Percentiles rank a stretch among this genome's conserved stretches.
These are phyloP conservation scores for Colletotrichum noveboracense DNA, from an alignment of 2,329 filamentous ascomycete genomes.

Conservation along the genomic window DNA sequence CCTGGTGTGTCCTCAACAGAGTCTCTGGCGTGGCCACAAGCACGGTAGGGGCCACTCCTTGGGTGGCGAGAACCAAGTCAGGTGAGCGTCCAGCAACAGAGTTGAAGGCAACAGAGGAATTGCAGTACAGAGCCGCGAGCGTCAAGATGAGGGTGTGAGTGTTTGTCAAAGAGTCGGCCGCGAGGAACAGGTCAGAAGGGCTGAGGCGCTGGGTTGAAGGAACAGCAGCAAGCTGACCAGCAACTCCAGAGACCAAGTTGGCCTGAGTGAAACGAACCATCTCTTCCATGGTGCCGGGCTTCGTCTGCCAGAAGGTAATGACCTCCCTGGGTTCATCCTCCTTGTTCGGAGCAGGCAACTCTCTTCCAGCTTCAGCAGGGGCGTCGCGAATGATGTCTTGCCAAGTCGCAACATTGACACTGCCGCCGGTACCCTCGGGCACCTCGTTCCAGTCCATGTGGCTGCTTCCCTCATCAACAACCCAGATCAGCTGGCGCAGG, in stretches of 20 bases:
- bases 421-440: constrained; percentile 76
- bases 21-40: constrained; percentile 79
- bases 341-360: constrained; percentile 69
- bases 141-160: constrained; percentile 82
- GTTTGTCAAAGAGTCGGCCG: constrained; percentile 80
- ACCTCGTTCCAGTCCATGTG: constrained; percentile 97
- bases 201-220: constrained; percentile 77
- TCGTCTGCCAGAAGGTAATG: constrained; percentile 71
- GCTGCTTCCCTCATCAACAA: constrained; percentile 86
- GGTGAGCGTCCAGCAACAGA: constrained; percentile 79
- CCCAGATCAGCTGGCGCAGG: constrained; percentile 85
- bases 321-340: constrained; percentile 59
- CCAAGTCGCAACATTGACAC: constrained; percentile 87
- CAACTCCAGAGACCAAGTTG: constrained; percentile 88
- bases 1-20: constrained; percentile 69
- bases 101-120: constrained; percentile 86
- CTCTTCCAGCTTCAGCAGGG: constrained; percentile 59
- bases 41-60: constrained; percentile 80
- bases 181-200: constrained; percentile 80
- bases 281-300: constrained; percentile 60
- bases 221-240: constrained; percentile 77
- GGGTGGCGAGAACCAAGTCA: constrained; percentile 75
- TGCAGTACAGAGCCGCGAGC: constrained; percentile 82
- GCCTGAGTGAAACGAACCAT: constrained; percentile 82
- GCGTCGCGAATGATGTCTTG: constrained; percentile 83